phyloP scores from a whole-genome alignment of 768 basidiomycete species.

The Lactarius psammicola region DNA sequence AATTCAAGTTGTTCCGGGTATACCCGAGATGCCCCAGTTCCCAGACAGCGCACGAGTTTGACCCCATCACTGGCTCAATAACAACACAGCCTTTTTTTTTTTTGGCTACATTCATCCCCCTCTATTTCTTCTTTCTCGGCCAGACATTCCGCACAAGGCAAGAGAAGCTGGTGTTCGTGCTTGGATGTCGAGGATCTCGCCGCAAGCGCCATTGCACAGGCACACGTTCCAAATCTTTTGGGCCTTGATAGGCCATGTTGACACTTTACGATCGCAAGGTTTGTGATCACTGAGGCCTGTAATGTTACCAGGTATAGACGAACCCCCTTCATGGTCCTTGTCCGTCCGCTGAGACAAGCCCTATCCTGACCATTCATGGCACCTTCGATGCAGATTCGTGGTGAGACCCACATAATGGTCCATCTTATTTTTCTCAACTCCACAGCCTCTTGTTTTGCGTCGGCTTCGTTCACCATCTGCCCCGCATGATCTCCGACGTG shows the following conservation, averaged over 20 bases:
- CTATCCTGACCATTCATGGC: constrained; percentile 9
- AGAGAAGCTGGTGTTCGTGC: not conserved
- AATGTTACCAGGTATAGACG: constrained; percentile 52
- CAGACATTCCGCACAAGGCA: constrained; percentile 1
- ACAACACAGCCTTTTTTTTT: not conserved
- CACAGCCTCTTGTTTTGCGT: not conserved
- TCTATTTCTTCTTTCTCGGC: constrained; percentile 11
- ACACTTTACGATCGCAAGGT: not conserved
- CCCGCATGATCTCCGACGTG: not conserved
- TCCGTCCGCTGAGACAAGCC: not conserved
- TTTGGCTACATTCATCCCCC: constrained; percentile 5
- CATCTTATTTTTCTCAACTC: constrained; percentile 16
- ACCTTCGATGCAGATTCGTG: constrained; percentile 50
- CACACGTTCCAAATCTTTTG: constrained; percentile 43
- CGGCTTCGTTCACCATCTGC: not conserved
- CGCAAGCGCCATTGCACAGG: constrained; percentile 38
- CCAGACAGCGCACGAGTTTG: no score
- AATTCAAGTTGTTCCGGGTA: no score
- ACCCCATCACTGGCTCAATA: not conserved
- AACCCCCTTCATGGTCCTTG: constrained; percentile 1
- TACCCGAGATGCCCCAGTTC: not conserved
- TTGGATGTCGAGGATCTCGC: constrained; percentile 12
- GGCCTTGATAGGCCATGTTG: constrained; percentile 51
- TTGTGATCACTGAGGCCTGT: constrained; percentile 6
- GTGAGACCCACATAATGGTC: constrained; percentile 88